These are phyloP conservation scores for Rheum nobile DNA, from an alignment of 148 eudicot genomes.

Conservation along the genomic window DNA sequence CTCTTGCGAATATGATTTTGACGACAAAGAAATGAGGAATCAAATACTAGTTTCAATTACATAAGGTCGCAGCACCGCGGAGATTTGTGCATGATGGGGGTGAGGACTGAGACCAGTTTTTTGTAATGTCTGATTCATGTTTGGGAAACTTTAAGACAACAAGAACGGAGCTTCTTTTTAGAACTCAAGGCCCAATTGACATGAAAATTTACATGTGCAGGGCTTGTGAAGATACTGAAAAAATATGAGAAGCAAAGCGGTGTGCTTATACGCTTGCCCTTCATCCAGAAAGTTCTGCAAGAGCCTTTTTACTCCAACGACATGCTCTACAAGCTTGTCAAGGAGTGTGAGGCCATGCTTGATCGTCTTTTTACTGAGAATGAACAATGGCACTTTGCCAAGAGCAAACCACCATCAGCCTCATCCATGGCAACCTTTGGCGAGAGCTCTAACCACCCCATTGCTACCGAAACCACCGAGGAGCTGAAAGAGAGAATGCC, in stretches of 20 bases:
- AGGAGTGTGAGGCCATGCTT: constrained; percentile 51
- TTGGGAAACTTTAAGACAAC: too few species aligned
- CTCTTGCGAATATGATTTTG: too few species aligned
- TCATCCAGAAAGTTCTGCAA: constrained; percentile 51
- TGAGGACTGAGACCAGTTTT: too few species aligned
- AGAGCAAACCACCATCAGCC: background rate
- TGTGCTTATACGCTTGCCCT: constrained; percentile 49
- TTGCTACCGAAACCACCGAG: background rate
- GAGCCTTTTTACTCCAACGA: constrained; percentile 56
- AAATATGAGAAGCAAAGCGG: constrained; percentile 66
- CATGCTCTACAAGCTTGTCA: constrained; percentile 39
- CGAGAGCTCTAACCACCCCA: background rate
- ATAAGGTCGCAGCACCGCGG: too few species aligned
- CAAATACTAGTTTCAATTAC: too few species aligned
- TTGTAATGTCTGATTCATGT: too few species aligned
- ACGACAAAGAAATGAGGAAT: too few species aligned
- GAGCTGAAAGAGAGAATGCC: constrained; percentile 1
- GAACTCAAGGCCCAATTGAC: too few species aligned
- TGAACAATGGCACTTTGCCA: constrained; percentile 6
- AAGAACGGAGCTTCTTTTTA: too few species aligned
- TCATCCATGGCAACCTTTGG: constrained; percentile 12
- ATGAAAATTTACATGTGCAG: constrained; percentile 17
- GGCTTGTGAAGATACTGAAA: constrained; percentile 58
- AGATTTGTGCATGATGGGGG: too few species aligned
- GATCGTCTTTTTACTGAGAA: constrained; percentile 32